Base-by-base conservation (phyloP, 345 rosid genomes). In the Eucalyptus camaldulensis region DNA sequence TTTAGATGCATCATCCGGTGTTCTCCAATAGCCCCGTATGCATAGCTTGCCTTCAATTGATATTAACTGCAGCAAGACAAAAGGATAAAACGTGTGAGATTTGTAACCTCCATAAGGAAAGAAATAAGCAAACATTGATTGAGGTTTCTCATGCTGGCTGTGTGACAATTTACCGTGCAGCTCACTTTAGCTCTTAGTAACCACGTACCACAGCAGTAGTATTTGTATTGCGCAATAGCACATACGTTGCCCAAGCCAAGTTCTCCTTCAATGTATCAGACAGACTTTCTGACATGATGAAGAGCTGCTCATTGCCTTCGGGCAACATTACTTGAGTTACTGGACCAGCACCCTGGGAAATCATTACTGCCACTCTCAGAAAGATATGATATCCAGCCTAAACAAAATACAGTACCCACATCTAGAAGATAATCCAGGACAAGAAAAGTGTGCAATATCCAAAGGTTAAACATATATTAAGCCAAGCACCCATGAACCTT, bases 201-300 rank as follows among this genome's bases (percentile, higher is more conserved):
- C n/a, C 33, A 53, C 87, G 85, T 94, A 98, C 99, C 97, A 92
- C 96, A 62, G 97, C 95, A 33, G 91, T 88, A 88, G 97, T 91
- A 91, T 94, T 95, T 86, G 99, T 95, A 91, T 98, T 98, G 86
- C 97, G 93, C 91, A 98, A 89, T 86, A 98, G 91, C 92, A 95
- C 95, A 87, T 96, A 96, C 1, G 96, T 95, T 33, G 95, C 95
- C 99, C 99, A 97, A 60, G 99, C 99, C 91, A 97, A 92, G 90
- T 94, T 95, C 91, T 96, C 98, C 91, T 95, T 95, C 89, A 89
- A 87, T 49, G 91, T 80, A 88, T 92, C 93, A 10, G 93, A 88
- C 31, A 95, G 88, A 85, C 90, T 89, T 40, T 93, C 92, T 11
- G 98, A 96, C 94, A 95, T 92, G 29, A 95, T 86, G 89, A 97